Evolutionary conservation across 2,329 filamentous ascomycete genomes (phyloP).

Genomic region (Neofusicoccum sp.): DNA sequence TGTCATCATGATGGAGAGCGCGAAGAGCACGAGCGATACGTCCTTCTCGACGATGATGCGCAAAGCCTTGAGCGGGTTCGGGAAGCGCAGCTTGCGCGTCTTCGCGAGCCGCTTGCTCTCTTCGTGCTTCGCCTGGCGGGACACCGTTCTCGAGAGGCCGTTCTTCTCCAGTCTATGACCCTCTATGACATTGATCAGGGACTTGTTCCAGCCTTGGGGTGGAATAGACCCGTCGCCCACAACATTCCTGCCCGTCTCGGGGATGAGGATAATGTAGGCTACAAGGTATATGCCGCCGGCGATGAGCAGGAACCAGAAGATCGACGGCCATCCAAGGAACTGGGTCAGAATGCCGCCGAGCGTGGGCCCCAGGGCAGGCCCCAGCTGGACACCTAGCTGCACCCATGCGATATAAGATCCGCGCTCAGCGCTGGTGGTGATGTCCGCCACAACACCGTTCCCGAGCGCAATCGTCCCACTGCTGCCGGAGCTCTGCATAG

Average conservation of each 20-base stretch:
- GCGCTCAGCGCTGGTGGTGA: constrained; percentile 66
- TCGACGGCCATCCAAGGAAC: constrained; percentile 40
- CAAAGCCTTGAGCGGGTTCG: constrained; percentile 42
- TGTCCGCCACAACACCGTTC: constrained; percentile 69
- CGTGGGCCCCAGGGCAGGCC: constrained; percentile 55
- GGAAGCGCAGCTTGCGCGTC: constrained; percentile 34
- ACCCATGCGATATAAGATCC: constrained; percentile 71
- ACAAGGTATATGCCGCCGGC: constrained; percentile 24
- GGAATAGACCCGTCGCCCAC: constrained; percentile 41
- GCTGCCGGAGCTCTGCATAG: constrained; percentile 63
- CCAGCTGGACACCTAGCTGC: constrained; percentile 54
- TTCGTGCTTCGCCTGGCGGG: constrained; percentile 20
- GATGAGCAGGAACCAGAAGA: constrained; percentile 45
- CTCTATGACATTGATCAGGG: background rate
- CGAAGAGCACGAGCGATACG: constrained; percentile 33
- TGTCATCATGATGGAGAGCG: constrained; percentile 20
- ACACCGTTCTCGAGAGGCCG: constrained; percentile 17
- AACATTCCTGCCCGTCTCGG: constrained; percentile 42
- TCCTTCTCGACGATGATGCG: constrained; percentile 38
- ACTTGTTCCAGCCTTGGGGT: constrained; percentile 20
- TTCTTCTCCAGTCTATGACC: constrained; percentile 15
- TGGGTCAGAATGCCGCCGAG: constrained; percentile 60
- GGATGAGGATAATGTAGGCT: constrained; percentile 30
- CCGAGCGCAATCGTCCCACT: constrained; percentile 69
- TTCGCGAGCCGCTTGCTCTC: constrained; percentile 22